Base-by-base conservation (phyloP, 1,139 yeast species). In the Nakaseomyces uthaithaninus region DNA sequence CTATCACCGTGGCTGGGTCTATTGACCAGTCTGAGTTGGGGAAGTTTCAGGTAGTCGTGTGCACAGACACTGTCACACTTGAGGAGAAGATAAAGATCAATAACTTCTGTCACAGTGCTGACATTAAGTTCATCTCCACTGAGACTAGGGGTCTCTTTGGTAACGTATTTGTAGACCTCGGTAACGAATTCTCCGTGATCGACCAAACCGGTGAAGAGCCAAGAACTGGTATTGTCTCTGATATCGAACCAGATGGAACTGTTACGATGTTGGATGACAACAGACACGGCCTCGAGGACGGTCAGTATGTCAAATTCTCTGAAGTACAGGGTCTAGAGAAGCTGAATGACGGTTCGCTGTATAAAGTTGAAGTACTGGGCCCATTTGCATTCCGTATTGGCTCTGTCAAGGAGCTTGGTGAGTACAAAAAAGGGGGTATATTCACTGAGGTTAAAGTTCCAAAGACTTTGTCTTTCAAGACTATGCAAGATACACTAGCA, bases 121-220 rank as follows among this genome's bases (percentile, higher is more conserved):
- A 74, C 51, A 83, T 87, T 54, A 84, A 83, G 42, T 91, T 80
- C 60, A 85, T 91, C 48, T 68, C 83, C 44, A 80, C 94, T 7
- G 94, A 82, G 56, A 69, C 84, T 33, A 74, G 84, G 52, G 99
- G 99, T 39, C 71, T 93, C 47, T 86, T 89, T 62, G 97, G 95
- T 40, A 77, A 72, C 53, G 75, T 83, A 24, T 91, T 91, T 64
- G 94, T 86, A 27, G 99, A 91, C 60, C 80, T 91, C 48, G 98
- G 98, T 42, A 73, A 72, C 0, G 69, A 74, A 20, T 91, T 91
- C 64, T 75, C 83, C 2, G 80, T 91, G 22, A 69, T 81, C 45
- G 98, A 91, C 59, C 73, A 78, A 37, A 85, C 82, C 39, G 99
- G 98, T 38, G 97, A 91, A 65, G 97, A 91, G 63, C 95, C 95